These are phyloP conservation scores for Sapria himalayana DNA, from an alignment of 345 rosid species.

Conservation along the genomic window DNA sequence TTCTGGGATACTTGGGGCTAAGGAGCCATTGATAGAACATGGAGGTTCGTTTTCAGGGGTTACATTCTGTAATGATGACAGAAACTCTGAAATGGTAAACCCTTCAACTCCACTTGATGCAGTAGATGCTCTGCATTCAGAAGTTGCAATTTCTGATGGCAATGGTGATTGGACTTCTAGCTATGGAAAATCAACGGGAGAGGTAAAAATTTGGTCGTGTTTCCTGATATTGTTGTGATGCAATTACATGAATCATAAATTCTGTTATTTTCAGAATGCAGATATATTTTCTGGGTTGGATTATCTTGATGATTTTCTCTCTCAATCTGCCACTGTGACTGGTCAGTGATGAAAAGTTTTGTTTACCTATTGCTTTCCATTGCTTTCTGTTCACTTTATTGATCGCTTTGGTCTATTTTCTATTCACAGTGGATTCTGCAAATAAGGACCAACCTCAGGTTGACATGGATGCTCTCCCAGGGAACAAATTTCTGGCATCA, in stretches of 20 bases:
- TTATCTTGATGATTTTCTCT: constrained; percentile 8
- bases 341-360: constrained; percentile 7
- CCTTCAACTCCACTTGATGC: too few relatives aligned
- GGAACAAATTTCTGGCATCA: too few relatives aligned
- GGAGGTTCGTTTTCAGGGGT: too few relatives aligned
- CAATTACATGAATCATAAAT: neutral
- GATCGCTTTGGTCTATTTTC: neutral
- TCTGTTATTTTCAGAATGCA: constrained; percentile 13
- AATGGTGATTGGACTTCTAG: constrained; percentile 4
- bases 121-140: constrained; percentile 2
- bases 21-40: constrained; percentile 1
- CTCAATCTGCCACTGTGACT: constrained; percentile 6
- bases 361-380: constrained; percentile 1
- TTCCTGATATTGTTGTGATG: neutral
- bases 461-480: too few relatives aligned
- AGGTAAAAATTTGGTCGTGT: constrained; percentile 7
- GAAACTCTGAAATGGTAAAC: too few relatives aligned
- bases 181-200: constrained; percentile 9
- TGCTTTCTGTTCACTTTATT: neutral
- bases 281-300: constrained; percentile 15
- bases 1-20: neutral
- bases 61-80: too few relatives aligned
- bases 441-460: neutral
- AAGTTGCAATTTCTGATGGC: constrained; percentile 1
- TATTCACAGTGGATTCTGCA: neutral